Conservation (phyloP, 1,284 basidiomycete genomes). For the Heterobasidion occidentale region DNA sequence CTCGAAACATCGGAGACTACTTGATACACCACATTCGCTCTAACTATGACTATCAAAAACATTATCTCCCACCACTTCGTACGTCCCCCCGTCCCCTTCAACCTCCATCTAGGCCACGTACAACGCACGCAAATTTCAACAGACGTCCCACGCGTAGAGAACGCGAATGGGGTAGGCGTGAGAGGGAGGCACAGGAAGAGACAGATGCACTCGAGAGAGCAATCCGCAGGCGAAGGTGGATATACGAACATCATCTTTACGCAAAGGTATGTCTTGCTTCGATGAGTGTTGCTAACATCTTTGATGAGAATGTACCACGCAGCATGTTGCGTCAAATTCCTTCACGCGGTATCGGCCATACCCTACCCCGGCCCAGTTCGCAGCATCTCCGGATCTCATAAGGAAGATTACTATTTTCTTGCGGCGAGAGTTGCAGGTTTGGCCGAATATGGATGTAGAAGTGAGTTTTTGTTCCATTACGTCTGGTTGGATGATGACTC, state of each 20-base stretch:
- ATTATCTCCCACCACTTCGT: conserved; percentile 64
- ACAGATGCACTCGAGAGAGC: conserved; percentile 59
- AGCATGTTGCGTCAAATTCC: conserved; percentile 84
- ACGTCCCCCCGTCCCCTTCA: conserved; percentile 35
- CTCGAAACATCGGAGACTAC: conserved; percentile 65
- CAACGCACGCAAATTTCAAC: conserved; percentile 18
- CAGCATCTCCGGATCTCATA: conserved; percentile 63
- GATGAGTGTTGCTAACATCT: neutral
- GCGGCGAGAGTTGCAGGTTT: conserved; percentile 78
- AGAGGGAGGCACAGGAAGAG: conserved; percentile 34
- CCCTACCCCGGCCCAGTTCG: conserved; percentile 73
- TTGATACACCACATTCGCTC: conserved; percentile 77
- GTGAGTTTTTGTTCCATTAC: conserved; percentile 27
- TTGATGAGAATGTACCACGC: neutral
- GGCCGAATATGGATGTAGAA: conserved; percentile 79
- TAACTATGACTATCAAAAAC: conserved; percentile 73
- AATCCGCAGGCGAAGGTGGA: conserved; percentile 45
- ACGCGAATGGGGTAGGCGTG: conserved; percentile 42
- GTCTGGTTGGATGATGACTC: neutral
- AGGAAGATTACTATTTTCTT: conserved; percentile 73
- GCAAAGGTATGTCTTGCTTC: conserved; percentile 54
- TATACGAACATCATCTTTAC: conserved; percentile 72
- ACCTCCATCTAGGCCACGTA: conserved; percentile 16
- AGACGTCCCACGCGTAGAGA: conserved; percentile 31
- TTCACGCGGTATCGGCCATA: conserved; percentile 77